phyloP scores from a whole-genome alignment of 2,329 filamentous ascomycete species.

The Pseudogymnoascus sp. region DNA sequence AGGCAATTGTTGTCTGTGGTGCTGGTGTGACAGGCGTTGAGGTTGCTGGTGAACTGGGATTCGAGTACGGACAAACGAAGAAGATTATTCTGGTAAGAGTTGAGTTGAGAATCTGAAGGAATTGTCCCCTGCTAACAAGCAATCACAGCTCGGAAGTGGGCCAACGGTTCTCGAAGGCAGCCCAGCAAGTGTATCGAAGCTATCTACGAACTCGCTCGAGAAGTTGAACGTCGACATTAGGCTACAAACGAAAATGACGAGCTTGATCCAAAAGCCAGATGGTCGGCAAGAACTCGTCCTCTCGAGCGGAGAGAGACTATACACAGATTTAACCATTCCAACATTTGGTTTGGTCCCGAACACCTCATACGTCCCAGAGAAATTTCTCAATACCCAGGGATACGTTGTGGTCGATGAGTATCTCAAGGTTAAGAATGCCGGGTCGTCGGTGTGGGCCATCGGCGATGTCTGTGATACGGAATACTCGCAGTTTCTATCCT shows the following conservation, averaged over 20 bases:
- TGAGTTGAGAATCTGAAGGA: neutral
- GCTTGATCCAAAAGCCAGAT: conserved; percentile 29
- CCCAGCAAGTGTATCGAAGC: conserved; percentile 18
- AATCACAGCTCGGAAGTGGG: conserved; percentile 22
- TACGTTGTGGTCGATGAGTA: conserved; percentile 43
- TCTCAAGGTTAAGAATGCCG: conserved; percentile 36
- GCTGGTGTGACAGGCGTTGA: conserved; percentile 30
- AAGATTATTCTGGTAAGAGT: conserved; percentile 21
- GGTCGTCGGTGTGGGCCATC: conserved; percentile 24
- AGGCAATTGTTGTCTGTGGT: conserved; percentile 27
- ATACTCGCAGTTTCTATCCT: conserved; percentile 17
- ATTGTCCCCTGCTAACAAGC: neutral
- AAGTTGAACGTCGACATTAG: conserved; percentile 43
- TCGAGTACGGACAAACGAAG: conserved; percentile 23
- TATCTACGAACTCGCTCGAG: conserved; percentile 36
- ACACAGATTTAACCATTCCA: conserved; percentile 47
- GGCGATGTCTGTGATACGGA: conserved; percentile 23
- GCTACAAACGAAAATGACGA: conserved; percentile 34
- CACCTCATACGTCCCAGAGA: conserved; percentile 41
- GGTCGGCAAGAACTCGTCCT: conserved; percentile 43
- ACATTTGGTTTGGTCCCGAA: conserved; percentile 49
- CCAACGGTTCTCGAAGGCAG: conserved; percentile 25
- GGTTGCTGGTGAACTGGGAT: conserved; percentile 27
- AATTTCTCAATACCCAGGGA: conserved; percentile 36
- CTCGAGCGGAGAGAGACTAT: conserved; percentile 38